Evolutionary conservation across 2,329 filamentous ascomycete genomes (phyloP).

Genomic region (Zymoseptoria ardabiliae): DNA sequence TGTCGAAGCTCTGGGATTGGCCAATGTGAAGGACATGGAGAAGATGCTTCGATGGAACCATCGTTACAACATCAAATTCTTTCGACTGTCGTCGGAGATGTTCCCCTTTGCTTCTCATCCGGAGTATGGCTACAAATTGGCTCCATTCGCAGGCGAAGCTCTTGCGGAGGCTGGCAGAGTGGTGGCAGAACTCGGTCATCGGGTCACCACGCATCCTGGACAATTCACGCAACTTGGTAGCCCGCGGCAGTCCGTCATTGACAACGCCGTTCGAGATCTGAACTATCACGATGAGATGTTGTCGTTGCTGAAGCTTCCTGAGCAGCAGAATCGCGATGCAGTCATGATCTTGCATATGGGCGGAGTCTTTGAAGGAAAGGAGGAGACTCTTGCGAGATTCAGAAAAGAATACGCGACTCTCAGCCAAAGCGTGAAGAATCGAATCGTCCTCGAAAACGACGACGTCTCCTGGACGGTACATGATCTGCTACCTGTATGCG

Average conservation of each 20-base stretch:
- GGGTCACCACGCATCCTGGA: slow-evolving; percentile 84
- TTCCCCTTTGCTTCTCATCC: slow-evolving; percentile 91
- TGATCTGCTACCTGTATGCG: slow-evolving; percentile 79
- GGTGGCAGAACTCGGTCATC: slow-evolving; percentile 69
- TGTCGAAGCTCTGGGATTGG: slow-evolving; percentile 68
- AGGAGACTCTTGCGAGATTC: slow-evolving; percentile 69
- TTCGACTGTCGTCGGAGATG: slow-evolving; percentile 85
- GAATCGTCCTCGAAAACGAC: slow-evolving; percentile 88
- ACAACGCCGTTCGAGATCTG: slow-evolving; percentile 70
- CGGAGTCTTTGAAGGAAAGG: slow-evolving; percentile 81
- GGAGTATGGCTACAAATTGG: slow-evolving; percentile 78
- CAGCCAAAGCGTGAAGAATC: slow-evolving; percentile 63
- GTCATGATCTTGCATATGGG: slow-evolving; percentile 95
- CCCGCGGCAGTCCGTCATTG: slow-evolving; percentile 68
- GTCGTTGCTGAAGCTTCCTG: slow-evolving; percentile 64
- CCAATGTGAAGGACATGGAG: slow-evolving; percentile 73
- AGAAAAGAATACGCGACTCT: slow-evolving; percentile 63
- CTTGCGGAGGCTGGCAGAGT: slow-evolving; percentile 71
- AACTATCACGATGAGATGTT: slow-evolving; percentile 86
- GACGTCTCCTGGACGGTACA: slow-evolving; percentile 91
- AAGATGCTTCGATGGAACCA: slow-evolving; percentile 93
- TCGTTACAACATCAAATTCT: slow-evolving; percentile 80
- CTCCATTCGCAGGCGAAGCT: slow-evolving; percentile 71
- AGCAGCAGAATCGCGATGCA: slow-evolving; percentile 74
- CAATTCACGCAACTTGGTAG: slow-evolving; percentile 90